Conservation (phyloP, 1,139 yeast genomes). For the Zygosaccharomyces sapae region DNA sequence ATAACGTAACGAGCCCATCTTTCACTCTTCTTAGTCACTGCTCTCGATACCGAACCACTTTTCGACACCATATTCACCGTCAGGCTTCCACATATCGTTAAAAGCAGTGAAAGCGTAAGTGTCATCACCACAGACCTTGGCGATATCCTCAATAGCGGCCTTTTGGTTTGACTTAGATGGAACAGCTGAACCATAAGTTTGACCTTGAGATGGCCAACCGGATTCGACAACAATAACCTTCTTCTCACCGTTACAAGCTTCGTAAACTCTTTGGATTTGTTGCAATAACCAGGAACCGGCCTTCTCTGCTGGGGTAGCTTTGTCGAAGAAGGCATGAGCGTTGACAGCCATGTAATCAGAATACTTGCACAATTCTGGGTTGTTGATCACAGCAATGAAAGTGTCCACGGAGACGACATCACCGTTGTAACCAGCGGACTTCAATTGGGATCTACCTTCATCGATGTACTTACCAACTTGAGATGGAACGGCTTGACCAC, state of each 20-base stretch:
- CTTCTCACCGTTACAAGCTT: constrained; percentile 61
- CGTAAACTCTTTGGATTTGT: constrained; percentile 63
- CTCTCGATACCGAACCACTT: constrained; percentile 64
- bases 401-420: constrained; percentile 76
- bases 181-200: constrained; percentile 60
- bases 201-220: constrained; percentile 79
- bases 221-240: constrained; percentile 63
- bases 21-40: constrained; percentile 17
- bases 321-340: constrained; percentile 79
- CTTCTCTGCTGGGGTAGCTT: constrained; percentile 56
- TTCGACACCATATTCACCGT: constrained; percentile 64
- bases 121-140: constrained; percentile 50
- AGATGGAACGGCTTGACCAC: constrained; percentile 55
- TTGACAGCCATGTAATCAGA: constrained; percentile 80
- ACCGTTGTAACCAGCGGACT: constrained; percentile 63
- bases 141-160: constrained; percentile 56
- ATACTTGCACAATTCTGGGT: constrained; percentile 64
- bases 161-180: constrained; percentile 64
- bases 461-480: constrained; percentile 54
- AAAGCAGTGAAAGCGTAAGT: constrained; percentile 66
- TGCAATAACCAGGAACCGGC: constrained; percentile 68
- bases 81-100: constrained; percentile 74
- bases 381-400: constrained; percentile 64
- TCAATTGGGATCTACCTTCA: constrained; percentile 57
- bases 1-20: constrained; percentile 3